Percentiles rank a stretch among this genome's conserved stretches.
These are phyloP conservation scores for Penicillium sp. DNA, from an alignment of 2,329 filamentous ascomycete genomes.

Conservation along the genomic window DNA sequence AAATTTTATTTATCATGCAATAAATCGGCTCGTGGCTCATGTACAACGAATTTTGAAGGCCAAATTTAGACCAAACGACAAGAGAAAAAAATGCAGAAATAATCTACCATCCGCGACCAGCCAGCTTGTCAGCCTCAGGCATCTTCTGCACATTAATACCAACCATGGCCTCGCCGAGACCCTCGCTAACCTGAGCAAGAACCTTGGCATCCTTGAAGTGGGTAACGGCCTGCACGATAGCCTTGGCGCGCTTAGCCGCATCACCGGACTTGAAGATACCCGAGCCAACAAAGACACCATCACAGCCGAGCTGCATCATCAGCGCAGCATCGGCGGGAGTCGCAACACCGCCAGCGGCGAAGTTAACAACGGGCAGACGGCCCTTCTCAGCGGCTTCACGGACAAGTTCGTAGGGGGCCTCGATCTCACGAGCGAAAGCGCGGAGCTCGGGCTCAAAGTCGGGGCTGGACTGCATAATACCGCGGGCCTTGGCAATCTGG, in stretches of 20 bases:
- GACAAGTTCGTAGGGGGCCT: conserved; percentile 74
- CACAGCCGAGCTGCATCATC: conserved; percentile 99
- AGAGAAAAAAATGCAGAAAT: not conserved
- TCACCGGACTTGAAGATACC: conserved; percentile 98
- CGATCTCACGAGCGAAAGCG: conserved; percentile 77
- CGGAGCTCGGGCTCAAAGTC: conserved; percentile 70
- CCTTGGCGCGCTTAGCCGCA: conserved; percentile 83
- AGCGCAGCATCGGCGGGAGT: conserved; percentile 94
- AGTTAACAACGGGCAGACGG: conserved; percentile 92
- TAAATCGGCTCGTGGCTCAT: conserved; percentile 22
- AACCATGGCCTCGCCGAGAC: conserved; percentile 96
- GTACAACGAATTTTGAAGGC: conserved; percentile 16
- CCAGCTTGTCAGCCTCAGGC: conserved; percentile 77
- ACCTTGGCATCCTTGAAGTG: conserved; percentile 85
- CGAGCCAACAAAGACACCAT: conserved; percentile 94
- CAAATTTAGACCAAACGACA: conserved; percentile 1
- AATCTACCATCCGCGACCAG: conserved; percentile 76
- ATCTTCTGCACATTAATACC: conserved; percentile 84
- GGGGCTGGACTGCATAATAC: conserved; percentile 47
- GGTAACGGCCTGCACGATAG: conserved; percentile 91
- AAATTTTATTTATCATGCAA: conserved; percentile 11
- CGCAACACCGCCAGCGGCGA: conserved; percentile 98
- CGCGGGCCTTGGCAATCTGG: conserved; percentile 73
- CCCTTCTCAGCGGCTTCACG: conserved; percentile 85
- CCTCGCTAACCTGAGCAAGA: conserved; percentile 81